Conservation (phyloP, 2,329 filamentous ascomycete species). For the Botrytis elliptica region DNA sequence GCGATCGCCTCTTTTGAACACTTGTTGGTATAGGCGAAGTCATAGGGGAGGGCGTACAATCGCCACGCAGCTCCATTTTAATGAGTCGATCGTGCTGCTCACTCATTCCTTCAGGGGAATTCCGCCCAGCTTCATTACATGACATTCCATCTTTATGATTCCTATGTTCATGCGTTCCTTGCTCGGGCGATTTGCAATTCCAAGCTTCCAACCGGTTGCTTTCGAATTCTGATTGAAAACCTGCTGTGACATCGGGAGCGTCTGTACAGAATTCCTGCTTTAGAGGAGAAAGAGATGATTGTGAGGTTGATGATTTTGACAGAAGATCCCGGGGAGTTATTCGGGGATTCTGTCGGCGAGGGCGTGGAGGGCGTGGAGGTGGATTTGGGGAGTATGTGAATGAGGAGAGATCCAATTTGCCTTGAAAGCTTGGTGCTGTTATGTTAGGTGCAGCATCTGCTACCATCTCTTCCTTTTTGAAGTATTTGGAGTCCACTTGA, state of each 20-base stretch:
- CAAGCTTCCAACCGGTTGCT: background rate
- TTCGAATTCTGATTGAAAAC: background rate
- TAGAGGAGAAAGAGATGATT: background rate
- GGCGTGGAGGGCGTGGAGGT: background rate
- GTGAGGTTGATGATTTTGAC: background rate
- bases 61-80: background rate
- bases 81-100: background rate
- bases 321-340: background rate
- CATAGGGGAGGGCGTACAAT: background rate
- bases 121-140: too few species aligned
- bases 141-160: background rate
- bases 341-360: slow-evolving; percentile 19
- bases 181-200: background rate
- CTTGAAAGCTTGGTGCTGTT: slow-evolving; percentile 31
- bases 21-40: background rate
- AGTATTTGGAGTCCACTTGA: slow-evolving; percentile 1
- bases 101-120: background rate
- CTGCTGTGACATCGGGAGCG: background rate
- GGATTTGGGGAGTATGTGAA: slow-evolving; percentile 29
- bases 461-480: background rate
- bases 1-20: background rate
- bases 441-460: background rate
- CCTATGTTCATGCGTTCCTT: background rate
- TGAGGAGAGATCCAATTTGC: slow-evolving; percentile 32
- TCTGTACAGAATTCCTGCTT: background rate